phyloP scores from a whole-genome alignment of 2,329 filamentous ascomycete species.

The Fusarium xyrophilum region DNA sequence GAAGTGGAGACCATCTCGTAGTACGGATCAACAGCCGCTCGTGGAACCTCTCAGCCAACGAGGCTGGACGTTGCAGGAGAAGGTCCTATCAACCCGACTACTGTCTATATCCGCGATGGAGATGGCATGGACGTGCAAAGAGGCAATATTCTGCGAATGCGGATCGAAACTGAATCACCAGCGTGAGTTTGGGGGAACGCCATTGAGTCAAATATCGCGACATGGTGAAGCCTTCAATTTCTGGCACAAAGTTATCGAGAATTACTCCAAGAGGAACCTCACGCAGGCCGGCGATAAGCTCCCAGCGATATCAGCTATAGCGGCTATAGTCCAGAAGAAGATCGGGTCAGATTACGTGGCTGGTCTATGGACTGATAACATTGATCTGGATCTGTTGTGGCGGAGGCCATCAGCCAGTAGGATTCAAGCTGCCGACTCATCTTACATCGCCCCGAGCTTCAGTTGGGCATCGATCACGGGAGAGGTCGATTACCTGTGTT shows the following conservation, averaged over 20 bases:
- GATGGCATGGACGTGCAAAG: slow-evolving; percentile 30
- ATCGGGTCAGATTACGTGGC: slow-evolving; percentile 40
- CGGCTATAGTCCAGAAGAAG: slow-evolving; percentile 31
- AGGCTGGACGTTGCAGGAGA: slow-evolving; percentile 33
- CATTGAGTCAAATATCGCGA: slow-evolving; percentile 21
- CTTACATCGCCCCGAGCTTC: slow-evolving; percentile 34
- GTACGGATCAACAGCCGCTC: slow-evolving; percentile 4
- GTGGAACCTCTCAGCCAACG: slow-evolving; percentile 21
- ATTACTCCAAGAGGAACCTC: slow-evolving; percentile 38
- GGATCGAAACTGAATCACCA: slow-evolving; percentile 35
- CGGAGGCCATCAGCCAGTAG: slow-evolving; percentile 4
- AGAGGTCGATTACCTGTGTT: slow-evolving; percentile 39
- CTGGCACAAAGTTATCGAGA: slow-evolving; percentile 43
- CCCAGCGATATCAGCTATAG: slow-evolving; percentile 43
- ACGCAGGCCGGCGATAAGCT: slow-evolving; percentile 37
- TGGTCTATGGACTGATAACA: slow-evolving; percentile 42
- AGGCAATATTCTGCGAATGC: slow-evolving; percentile 38
- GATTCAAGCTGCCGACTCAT: background rate
- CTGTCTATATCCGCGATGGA: slow-evolving; percentile 25
- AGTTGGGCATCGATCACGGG: slow-evolving; percentile 38
- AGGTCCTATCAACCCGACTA: slow-evolving; percentile 21
- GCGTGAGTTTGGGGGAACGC: slow-evolving; percentile 31
- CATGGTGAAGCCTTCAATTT: slow-evolving; percentile 34
- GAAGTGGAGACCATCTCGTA: slow-evolving; percentile 16
- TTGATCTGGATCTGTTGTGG: slow-evolving; percentile 37